These are phyloP conservation scores for Aspergillus sp. DNA, from an alignment of 2,329 filamentous ascomycete species.

Conservation along the genomic window DNA sequence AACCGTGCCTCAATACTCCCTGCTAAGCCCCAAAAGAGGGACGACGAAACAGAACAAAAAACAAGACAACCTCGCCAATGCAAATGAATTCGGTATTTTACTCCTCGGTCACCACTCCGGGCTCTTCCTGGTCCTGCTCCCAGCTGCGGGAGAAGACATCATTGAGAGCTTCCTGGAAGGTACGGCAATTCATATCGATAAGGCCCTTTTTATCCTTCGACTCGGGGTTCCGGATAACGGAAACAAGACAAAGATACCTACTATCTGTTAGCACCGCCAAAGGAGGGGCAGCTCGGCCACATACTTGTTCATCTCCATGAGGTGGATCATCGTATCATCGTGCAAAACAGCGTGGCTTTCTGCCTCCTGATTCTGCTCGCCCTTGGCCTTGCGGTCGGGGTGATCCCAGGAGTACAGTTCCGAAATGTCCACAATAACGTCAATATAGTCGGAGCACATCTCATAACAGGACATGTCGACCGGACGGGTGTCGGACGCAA, in stretches of 20 bases:
- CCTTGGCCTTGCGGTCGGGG: slow-evolving; percentile 42
- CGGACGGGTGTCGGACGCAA: slow-evolving; percentile 90
- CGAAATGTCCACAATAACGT: slow-evolving; percentile 95
- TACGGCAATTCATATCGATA: slow-evolving; percentile 67
- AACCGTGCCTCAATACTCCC: background rate
- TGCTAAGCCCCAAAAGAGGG: background rate
- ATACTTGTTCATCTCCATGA: slow-evolving; percentile 68
- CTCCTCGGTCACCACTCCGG: slow-evolving; percentile 8
- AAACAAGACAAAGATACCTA: slow-evolving; percentile 65
- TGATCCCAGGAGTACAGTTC: slow-evolving; percentile 85
- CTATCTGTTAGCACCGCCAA: slow-evolving; percentile 17
- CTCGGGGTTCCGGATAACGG: slow-evolving; percentile 66
- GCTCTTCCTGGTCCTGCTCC: slow-evolving; percentile 41
- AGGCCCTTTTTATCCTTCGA: slow-evolving; percentile 64
- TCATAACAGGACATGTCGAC: slow-evolving; percentile 96
- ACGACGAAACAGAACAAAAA: background rate
- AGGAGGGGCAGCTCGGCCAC: slow-evolving; percentile 23
- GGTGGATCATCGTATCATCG: slow-evolving; percentile 63
- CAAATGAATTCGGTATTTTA: too few species aligned
- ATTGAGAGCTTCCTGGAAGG: slow-evolving; percentile 64
- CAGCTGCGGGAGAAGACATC: slow-evolving; percentile 60
- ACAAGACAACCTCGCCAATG: background rate
- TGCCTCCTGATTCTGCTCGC: slow-evolving; percentile 55
- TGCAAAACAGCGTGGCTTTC: slow-evolving; percentile 66
- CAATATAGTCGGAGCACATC: slow-evolving; percentile 97